Conservation (phyloP, 352 stramenopile genomes). For the Pythium vanterpoolii region DNA sequence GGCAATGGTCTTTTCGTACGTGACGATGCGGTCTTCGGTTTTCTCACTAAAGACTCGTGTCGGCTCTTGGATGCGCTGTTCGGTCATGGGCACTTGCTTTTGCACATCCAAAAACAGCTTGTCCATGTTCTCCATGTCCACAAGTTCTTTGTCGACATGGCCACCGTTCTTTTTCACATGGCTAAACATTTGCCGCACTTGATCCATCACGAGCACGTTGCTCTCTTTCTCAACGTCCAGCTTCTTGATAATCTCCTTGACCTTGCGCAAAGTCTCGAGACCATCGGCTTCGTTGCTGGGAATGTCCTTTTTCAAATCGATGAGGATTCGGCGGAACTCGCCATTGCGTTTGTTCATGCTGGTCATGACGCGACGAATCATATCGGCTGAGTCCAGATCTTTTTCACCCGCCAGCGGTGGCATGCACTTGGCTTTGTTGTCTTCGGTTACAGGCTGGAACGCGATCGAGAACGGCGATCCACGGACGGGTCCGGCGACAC, state of each 20-base stretch:
- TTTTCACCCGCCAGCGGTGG: slow-evolving; percentile 63
- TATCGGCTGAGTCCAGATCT: slow-evolving; percentile 68
- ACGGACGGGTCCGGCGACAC: slow-evolving; percentile 90
- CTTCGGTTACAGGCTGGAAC: slow-evolving; percentile 50
- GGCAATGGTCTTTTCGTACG: slow-evolving; percentile 90
- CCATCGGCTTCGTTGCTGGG: slow-evolving; percentile 73
- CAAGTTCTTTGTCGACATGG: slow-evolving; percentile 81
- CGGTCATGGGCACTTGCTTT: slow-evolving; percentile 72
- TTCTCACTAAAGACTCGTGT: slow-evolving; percentile 88
- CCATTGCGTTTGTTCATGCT: slow-evolving; percentile 85
- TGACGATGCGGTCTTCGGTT: slow-evolving; percentile 91
- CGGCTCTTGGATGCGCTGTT: slow-evolving; percentile 71
- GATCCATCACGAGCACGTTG: slow-evolving; percentile 73
- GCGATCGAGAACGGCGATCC: slow-evolving; percentile 88
- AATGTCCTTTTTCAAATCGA: slow-evolving; percentile 83
- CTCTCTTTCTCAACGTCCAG: slow-evolving; percentile 63
- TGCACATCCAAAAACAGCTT: slow-evolving; percentile 79
- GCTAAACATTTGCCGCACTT: slow-evolving; percentile 74
- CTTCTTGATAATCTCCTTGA: slow-evolving; percentile 85
- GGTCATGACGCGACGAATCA: slow-evolving; percentile 68
- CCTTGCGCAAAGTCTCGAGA: slow-evolving; percentile 73
- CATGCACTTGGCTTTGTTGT: slow-evolving; percentile 77
- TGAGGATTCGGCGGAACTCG: slow-evolving; percentile 73
- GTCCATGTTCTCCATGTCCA: slow-evolving; percentile 82
- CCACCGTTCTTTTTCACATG: slow-evolving; percentile 77